These are phyloP conservation scores for Saprolegnia diclina DNA, from an alignment of 352 stramenopile genomes.

Conservation along the genomic window DNA sequence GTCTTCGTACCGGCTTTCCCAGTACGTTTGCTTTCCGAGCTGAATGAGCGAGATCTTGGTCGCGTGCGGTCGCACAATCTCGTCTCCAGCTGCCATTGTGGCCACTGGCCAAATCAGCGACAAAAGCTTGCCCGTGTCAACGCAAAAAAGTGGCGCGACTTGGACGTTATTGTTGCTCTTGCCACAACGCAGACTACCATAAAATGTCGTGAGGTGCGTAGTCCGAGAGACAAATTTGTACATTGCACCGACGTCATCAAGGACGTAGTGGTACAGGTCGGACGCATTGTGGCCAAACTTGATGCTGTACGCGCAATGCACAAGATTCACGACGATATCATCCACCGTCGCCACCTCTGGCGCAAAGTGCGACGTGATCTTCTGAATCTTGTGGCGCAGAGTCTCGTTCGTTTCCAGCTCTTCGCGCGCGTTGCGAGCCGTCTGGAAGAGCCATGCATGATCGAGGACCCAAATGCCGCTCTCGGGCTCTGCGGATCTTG, in stretches of 20 bases:
- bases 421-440: conserved; percentile 35
- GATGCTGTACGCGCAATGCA: conserved; percentile 49
- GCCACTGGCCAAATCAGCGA: conserved; percentile 43
- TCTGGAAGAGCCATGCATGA: conserved; percentile 42
- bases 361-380: conserved; percentile 8
- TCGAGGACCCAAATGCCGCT: conserved; percentile 30
- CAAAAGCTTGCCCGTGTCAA: conserved; percentile 42
- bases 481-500: conserved; percentile 24
- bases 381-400: conserved; percentile 31
- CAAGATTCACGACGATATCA: conserved; percentile 33
- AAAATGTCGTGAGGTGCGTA: not conserved
- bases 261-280: conserved; percentile 51
- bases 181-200: conserved; percentile 36
- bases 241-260: conserved; percentile 37
- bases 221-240: conserved; percentile 4
- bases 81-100: conserved; percentile 30
- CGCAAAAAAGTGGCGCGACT: conserved; percentile 45
- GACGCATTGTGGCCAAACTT: conserved; percentile 38
- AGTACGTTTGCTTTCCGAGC: conserved; percentile 55
- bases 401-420: conserved; percentile 33
- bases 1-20: conserved; percentile 44
- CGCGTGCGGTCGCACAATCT: conserved; percentile 40
- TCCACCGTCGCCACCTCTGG: conserved; percentile 21
- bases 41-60: conserved; percentile 55
- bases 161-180: conserved; percentile 38